A percentile compares a stretch with the other conserved stretches of the same genome.
Evolutionary conservation across 2,329 filamentous ascomycete species (phyloP).

Genomic region (Colletotrichum acutatum): DNA sequence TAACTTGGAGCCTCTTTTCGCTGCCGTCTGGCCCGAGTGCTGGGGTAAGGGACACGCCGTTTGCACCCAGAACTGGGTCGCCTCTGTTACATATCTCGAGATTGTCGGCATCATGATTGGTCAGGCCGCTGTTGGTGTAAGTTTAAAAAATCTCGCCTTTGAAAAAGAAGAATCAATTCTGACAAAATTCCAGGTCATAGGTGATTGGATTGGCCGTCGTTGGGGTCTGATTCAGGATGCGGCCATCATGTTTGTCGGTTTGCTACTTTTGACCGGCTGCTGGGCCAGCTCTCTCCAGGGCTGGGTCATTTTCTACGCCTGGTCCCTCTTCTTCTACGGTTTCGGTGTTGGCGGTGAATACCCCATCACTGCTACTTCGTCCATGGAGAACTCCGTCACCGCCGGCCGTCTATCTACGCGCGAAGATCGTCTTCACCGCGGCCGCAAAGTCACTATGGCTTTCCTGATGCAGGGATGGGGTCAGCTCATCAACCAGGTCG

Average conservation of each 20-base stretch:
- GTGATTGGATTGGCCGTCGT: conserved; percentile 85
- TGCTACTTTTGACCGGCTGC: conserved; percentile 89
- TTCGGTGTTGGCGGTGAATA: conserved; percentile 86
- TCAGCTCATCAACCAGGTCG: conserved; percentile 91
- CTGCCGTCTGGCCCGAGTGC: conserved; percentile 79
- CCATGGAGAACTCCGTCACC: conserved; percentile 92
- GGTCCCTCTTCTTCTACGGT: conserved; percentile 85
- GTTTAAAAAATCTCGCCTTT: conserved; percentile 37
- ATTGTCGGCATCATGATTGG: conserved; percentile 95
- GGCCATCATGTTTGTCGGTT: conserved; percentile 89
- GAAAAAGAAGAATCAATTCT: not conserved
- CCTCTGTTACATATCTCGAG: conserved; percentile 89
- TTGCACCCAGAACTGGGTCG: conserved; percentile 84
- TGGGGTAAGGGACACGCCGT: conserved; percentile 72
- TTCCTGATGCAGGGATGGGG: conserved; percentile 99
- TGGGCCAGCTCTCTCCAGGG: conserved; percentile 90
- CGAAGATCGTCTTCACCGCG: conserved; percentile 94
- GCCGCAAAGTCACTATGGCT: conserved; percentile 92
- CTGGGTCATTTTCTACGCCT: conserved; percentile 97
- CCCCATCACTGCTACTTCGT: conserved; percentile 94
- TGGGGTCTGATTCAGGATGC: conserved; percentile 98
- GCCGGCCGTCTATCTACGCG: conserved; percentile 88
- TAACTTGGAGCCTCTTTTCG: conserved; percentile 86
- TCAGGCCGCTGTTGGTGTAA: conserved; percentile 86
- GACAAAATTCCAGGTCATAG: conserved; percentile 56